Conservation (phyloP, 306 rosid species). For the Geum urbanum region DNA sequence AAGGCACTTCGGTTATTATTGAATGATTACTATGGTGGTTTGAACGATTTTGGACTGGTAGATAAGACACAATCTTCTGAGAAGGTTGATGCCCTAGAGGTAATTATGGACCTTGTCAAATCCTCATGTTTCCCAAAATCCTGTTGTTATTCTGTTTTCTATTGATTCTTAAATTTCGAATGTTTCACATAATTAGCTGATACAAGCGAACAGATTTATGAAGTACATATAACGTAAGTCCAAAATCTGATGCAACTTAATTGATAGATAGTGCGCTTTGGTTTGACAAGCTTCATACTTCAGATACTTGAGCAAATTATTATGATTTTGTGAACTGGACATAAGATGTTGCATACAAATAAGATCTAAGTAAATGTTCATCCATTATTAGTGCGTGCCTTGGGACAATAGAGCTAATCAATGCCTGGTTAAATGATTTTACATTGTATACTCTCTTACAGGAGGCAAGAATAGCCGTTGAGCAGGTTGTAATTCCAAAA, state of each 20-base stretch:
- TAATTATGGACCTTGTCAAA: slow-evolving; percentile 30
- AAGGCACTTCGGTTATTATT: slow-evolving; percentile 65
- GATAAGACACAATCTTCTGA: slow-evolving; percentile 52
- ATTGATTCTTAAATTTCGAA: neutral
- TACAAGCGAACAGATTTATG: slow-evolving; percentile 1
- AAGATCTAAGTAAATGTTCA: neutral
- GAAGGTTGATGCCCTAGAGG: slow-evolving; percentile 88
- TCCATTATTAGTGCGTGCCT: neutral
- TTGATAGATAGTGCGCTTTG: neutral
- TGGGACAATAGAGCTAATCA: neutral
- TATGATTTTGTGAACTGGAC: neutral
- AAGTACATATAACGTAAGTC: neutral
- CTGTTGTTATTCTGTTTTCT: neutral
- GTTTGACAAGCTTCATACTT: slow-evolving; percentile 3
- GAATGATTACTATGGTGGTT: slow-evolving; percentile 64
- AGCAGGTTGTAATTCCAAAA: slow-evolving; percentile 70
- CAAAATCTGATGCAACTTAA: slow-evolving; percentile 4
- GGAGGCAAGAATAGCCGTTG: slow-evolving; percentile 92
- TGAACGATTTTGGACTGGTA: slow-evolving; percentile 47
- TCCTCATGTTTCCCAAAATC: neutral
- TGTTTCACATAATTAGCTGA: neutral
- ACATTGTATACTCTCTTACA: slow-evolving; percentile 27
- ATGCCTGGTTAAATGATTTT: slow-evolving; percentile 7
- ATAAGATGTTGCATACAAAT: neutral
- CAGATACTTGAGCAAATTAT: neutral